Conservation (phyloP, 495 filamentous ascomycete species). For the Lasiosphaeria ovina region DNA sequence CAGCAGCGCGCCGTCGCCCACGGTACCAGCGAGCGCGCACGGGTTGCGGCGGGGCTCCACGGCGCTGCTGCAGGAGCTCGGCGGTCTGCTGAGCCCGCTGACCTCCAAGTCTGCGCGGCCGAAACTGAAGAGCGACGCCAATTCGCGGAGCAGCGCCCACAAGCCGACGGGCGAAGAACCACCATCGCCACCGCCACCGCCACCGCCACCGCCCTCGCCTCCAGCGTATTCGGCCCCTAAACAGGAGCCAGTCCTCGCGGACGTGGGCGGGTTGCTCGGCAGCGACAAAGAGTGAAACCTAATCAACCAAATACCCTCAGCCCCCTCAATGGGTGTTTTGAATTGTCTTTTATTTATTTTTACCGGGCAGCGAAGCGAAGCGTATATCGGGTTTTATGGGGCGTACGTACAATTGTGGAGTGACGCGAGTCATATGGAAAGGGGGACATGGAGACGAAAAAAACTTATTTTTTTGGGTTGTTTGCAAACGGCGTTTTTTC, state of each 20-base stretch:
- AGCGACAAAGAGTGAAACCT: background rate
- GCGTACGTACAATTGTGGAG: too few relatives aligned
- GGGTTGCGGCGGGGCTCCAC: constrained; percentile 48
- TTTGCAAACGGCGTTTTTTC: too few relatives aligned
- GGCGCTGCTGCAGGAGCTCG: constrained; percentile 58
- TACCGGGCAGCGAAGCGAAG: background rate
- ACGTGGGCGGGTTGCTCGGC: constrained; percentile 54
- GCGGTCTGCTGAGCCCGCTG: constrained; percentile 47
- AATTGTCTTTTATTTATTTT: background rate
- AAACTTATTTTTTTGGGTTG: background rate
- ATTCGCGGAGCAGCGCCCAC: constrained; percentile 23
- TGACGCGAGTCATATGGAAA: too few relatives aligned
- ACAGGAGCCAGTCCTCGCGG: constrained; percentile 45
- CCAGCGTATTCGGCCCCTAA: background rate
- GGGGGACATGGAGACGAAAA: too few relatives aligned
- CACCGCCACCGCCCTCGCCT: too few relatives aligned
- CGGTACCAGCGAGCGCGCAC: constrained; percentile 30
- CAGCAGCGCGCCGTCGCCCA: constrained; percentile 29
- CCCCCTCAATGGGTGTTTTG: background rate
- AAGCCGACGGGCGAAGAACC: constrained; percentile 33
- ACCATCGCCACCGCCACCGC: background rate
- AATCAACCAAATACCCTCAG: background rate
- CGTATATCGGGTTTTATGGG: too few relatives aligned
- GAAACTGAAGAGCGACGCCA: constrained; percentile 24
- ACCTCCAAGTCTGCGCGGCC: constrained; percentile 22